Evolutionary conservation across 352 stramenopile genomes (phyloP), one percentile per base, ranked within the genome.

Genomic region (Thalassiosira pacifica): DNA sequence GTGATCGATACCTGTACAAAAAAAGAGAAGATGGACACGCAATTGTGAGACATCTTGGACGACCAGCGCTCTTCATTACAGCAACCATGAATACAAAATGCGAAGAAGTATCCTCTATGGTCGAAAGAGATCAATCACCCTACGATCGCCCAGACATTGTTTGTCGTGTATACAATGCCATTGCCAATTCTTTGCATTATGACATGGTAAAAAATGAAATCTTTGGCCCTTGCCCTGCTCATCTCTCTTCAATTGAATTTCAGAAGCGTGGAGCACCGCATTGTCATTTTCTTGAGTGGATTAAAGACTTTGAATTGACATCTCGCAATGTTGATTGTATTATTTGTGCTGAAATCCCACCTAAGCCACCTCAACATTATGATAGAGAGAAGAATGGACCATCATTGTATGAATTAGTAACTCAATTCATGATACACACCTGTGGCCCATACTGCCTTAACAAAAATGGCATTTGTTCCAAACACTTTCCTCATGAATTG

Each of bases 231-330:
- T 63, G 85, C 22, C 22, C 83, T 16, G 88, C 76, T 0, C 34
- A 90, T 57, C 79, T 93, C 9, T 68, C 76, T 37, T 81, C 93
- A 1, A 89, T 95, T 61, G 87, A 94, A 76, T 94, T 91, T 65
- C 79, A 94, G 63, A 93, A 95, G 64, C 76, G 88, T 6, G 92
- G 85, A 0, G 69, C 93, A 18, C 83, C 87, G 13, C 91, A 96
- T 34, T 83, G 81, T 0, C 92, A 95, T 63, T 89, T 93, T 11
- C 29, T 94, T 1, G 11, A 91, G 9, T 93, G 93, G 53, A 68
- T 96, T 18, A 42, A 84, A 11, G 34, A 75, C n/a, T 79, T 78
- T 74, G 16, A 74, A 10, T n/a, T 53, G 29, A 85, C 42, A 24
- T 26, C 42, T 34, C 0, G 40, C 6, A 79, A 79, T 37, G 69